A percentile compares a stretch with the other conserved stretches of the same genome.
Evolutionary conservation across 331 rosid genomes (phyloP).

Genomic region (Prunus yedoensis): DNA sequence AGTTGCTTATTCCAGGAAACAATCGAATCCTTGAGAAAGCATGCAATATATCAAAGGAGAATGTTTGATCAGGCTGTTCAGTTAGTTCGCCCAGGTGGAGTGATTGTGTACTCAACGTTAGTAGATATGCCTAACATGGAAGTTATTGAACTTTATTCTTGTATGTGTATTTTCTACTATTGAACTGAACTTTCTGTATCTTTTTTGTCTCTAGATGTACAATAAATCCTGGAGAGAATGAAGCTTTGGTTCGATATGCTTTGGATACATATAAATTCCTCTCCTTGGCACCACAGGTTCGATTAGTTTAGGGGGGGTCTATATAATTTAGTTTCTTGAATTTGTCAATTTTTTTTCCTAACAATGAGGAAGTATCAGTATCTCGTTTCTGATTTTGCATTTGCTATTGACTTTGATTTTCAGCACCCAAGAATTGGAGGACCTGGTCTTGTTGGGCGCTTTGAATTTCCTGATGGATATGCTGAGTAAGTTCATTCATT

Average conservation of each 20-base stretch:
- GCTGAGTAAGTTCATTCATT: conserved; percentile 57
- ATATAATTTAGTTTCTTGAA: neutral
- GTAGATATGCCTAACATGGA: conserved; percentile 21
- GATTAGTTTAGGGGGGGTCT: conserved; percentile 9
- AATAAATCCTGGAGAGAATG: conserved; percentile 97
- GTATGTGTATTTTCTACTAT: conserved; percentile 5
- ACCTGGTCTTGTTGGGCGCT: conserved; percentile 81
- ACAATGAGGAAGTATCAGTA: neutral
- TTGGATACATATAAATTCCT: conserved; percentile 78
- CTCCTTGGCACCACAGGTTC: conserved; percentile 82
- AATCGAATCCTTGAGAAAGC: conserved; percentile 67
- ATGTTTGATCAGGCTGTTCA: conserved; percentile 97
- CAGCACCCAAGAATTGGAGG: conserved; percentile 96
- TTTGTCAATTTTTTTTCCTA: neutral
- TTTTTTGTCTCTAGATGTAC: conserved; percentile 59
- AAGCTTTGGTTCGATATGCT: conserved; percentile 91
- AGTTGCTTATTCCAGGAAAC: conserved; percentile 57
- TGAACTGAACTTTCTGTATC: conserved; percentile 22
- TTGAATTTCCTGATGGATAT: conserved; percentile 77
- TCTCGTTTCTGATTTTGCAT: conserved; percentile 12
- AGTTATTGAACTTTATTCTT: neutral
- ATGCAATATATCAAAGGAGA: conserved; percentile 78
- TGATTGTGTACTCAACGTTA: conserved; percentile 91
- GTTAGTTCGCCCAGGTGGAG: conserved; percentile 77
- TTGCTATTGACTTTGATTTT: conserved; percentile 17